Evolutionary conservation across 306 rosid genomes (phyloP).

Genomic region (Chamaecrista fasciculata): DNA sequence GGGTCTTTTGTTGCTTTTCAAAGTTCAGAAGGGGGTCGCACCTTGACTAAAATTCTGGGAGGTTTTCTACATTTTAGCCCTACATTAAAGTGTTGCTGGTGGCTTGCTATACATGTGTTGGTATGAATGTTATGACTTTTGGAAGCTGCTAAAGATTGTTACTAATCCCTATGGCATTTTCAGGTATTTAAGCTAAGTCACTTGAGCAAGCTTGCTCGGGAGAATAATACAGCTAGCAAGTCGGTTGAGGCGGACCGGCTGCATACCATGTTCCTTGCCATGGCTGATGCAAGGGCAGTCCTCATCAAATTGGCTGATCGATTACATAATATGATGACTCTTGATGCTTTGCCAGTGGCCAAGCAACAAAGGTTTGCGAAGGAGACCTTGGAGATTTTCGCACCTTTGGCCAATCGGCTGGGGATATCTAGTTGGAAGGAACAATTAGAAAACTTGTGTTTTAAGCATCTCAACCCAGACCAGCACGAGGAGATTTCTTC

Average conservation of each 20-base stretch:
- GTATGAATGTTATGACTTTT: neutral
- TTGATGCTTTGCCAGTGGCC: constrained; percentile 69
- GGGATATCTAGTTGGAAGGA: constrained; percentile 97
- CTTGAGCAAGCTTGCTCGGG: constrained; percentile 96
- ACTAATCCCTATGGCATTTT: constrained; percentile 27
- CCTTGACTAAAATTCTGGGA: no score
- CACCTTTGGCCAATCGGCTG: constrained; percentile 90
- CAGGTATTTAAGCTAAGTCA: constrained; percentile 97
- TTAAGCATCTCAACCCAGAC: constrained; percentile 80
- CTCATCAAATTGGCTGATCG: constrained; percentile 94
- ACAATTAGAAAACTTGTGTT: constrained; percentile 82
- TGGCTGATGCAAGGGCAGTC: constrained; percentile 98
- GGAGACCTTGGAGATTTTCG: constrained; percentile 98
- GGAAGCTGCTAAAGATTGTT: constrained; percentile 8
- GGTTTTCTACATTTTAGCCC: no score
- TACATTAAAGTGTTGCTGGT: no score
- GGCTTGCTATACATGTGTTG: neutral
- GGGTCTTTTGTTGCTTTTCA: no score
- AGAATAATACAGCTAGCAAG: constrained; percentile 79
- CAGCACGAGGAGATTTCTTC: constrained; percentile 72
- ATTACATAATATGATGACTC: constrained; percentile 90
- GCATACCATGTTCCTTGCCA: constrained; percentile 98
- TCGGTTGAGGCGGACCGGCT: constrained; percentile 90
- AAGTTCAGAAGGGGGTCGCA: no score
- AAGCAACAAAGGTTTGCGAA: constrained; percentile 93